A percentile compares a stretch with the other conserved stretches of the same genome.
Conservation (phyloP, 805 yeast genomes). For the Ogataea salicorniae region DNA sequence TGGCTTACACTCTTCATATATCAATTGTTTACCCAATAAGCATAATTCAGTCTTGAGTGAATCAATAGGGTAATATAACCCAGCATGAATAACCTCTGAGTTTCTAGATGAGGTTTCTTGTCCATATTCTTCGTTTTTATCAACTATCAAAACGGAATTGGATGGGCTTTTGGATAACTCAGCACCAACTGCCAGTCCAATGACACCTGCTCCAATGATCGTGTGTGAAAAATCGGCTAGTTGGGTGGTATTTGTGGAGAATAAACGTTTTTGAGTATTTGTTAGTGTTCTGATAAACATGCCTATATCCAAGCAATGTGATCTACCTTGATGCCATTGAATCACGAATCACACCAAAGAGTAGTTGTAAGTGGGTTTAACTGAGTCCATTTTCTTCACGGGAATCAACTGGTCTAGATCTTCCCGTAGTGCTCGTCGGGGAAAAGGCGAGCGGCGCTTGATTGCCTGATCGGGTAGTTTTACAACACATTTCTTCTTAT, state of each 20-base stretch:
- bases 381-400: no score
- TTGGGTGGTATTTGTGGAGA: neutral
- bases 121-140: slow-evolving; percentile 61
- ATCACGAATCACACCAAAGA: no score
- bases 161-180: slow-evolving; percentile 44
- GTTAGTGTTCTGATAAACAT: neutral
- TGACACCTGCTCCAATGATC: slow-evolving; percentile 77
- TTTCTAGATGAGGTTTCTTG: slow-evolving; percentile 84
- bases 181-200: slow-evolving; percentile 78
- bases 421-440: no score
- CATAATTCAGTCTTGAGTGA: slow-evolving; percentile 68
- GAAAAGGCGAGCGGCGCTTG: no score
- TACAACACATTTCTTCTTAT: no score
- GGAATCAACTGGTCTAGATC: no score
- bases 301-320: neutral
- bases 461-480: no score
- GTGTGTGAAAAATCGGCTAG: slow-evolving; percentile 14
- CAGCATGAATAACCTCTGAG: slow-evolving; percentile 92
- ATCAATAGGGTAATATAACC: slow-evolving; percentile 70
- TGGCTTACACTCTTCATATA: slow-evolving; percentile 45
- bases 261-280: neutral
- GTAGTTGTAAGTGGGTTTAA: no score
- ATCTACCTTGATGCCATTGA: no score
- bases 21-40: slow-evolving; percentile 63
- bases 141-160: slow-evolving; percentile 59